Percentiles rank a stretch among this genome's conserved stretches.
Conservation (phyloP, 108 stramenopile species). For the Cyclostephanos tholiformis region DNA sequence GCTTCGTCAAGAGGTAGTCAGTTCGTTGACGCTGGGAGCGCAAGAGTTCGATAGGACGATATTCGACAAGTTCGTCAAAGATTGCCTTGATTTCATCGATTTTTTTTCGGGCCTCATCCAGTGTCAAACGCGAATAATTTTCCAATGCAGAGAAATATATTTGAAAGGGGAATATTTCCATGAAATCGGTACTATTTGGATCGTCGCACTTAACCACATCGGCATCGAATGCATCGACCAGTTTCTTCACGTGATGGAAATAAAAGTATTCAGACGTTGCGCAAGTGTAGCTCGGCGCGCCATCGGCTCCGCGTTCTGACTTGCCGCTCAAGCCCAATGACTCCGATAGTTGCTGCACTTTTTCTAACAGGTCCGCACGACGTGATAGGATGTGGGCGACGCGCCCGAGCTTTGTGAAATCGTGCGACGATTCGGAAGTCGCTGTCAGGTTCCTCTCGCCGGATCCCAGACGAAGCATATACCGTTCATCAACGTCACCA, state of each 20-base stretch:
- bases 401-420: slow-evolving; percentile 90
- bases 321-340: slow-evolving; percentile 79
- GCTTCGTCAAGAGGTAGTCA: slow-evolving; percentile 95
- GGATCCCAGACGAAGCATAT: slow-evolving; percentile 92
- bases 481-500: slow-evolving; percentile 86
- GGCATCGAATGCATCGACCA: slow-evolving; percentile 55
- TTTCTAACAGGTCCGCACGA: slow-evolving; percentile 77
- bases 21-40: slow-evolving; percentile 89
- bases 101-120: slow-evolving; percentile 52
- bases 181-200: slow-evolving; percentile 25
- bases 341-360: slow-evolving; percentile 89
- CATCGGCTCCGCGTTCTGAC: slow-evolving; percentile 81
- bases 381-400: slow-evolving; percentile 91
- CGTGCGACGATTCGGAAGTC: slow-evolving; percentile 65
- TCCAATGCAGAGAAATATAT: slow-evolving; percentile 52
- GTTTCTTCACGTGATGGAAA: slow-evolving; percentile 61
- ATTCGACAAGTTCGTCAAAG: slow-evolving; percentile 91
- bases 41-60: slow-evolving; percentile 95
- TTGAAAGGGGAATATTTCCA: slow-evolving; percentile 65
- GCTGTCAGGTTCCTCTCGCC: slow-evolving; percentile 90
- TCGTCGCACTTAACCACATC: background rate
- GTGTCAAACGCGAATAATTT: slow-evolving; percentile 12
- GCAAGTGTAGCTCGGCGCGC: slow-evolving; percentile 87
- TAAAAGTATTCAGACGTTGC: slow-evolving; percentile 95
- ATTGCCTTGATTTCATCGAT: slow-evolving; percentile 62